phyloP scores from a whole-genome alignment of 306 rosid species.

The Mimosa bimucronata region DNA sequence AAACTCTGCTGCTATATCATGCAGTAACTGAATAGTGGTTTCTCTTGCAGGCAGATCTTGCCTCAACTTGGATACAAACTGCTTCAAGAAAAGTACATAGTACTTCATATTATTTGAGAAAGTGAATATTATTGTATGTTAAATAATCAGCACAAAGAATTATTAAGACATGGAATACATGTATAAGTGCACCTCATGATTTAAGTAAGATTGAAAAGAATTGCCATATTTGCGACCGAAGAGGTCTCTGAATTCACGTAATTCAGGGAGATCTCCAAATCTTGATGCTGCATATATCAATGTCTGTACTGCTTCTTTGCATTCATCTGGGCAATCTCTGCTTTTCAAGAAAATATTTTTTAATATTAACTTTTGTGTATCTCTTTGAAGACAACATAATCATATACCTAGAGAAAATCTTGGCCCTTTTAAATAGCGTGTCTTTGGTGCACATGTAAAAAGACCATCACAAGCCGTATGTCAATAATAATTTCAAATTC shows the following conservation, averaged over 20 bases:
- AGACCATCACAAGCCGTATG: no score
- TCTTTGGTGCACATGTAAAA: no score
- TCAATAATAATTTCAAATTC: not conserved
- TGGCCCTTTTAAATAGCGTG: no score
- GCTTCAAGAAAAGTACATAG: no score
- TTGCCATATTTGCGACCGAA: conserved; percentile 60
- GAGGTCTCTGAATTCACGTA: conserved; percentile 65
- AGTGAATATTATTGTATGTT: not conserved
- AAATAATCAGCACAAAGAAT: not conserved
- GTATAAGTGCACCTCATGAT: conserved; percentile 60
- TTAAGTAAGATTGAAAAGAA: conserved; percentile 54
- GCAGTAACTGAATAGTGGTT: conserved; percentile 62
- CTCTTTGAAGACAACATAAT: not conserved
- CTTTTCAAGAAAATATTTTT: not conserved
- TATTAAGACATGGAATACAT: not conserved
- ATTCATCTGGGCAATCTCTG: conserved; percentile 91
- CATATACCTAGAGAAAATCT: not conserved
- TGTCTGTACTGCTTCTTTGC: conserved; percentile 80
- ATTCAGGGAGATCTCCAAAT: conserved; percentile 73
- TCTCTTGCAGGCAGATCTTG: conserved; percentile 51
- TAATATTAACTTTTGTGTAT: not conserved
- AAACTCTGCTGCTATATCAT: conserved; percentile 69
- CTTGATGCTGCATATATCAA: conserved; percentile 80
- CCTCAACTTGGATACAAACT: conserved; percentile 68
- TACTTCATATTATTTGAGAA: conserved; percentile 7